Base-by-base conservation (phyloP, 192 early-diverging fungal genomes). In the Backusella circina region DNA sequence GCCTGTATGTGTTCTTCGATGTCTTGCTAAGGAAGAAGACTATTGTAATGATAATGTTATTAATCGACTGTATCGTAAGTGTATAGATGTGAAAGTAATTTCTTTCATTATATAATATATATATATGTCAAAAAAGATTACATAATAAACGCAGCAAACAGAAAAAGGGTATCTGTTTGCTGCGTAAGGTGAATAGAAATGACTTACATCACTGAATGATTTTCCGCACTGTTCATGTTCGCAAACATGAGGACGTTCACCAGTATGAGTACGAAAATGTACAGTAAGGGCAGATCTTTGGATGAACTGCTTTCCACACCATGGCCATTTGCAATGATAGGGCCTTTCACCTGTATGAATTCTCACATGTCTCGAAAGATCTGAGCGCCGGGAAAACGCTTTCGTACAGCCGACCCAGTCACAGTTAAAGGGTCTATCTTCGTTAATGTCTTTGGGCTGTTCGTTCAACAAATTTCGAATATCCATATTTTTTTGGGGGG, bases 251-350 rank as follows among this genome's bases (percentile, higher is more conserved):
- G 91, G 91, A 57, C 87, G 81, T 71, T 90, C 89, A 30, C 91
- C 91, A 67, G 91, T 89, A 75, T 92, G 91, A 13, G 88, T 90
- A 68, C 92, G 90, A 71, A 87, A 84, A 78, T 93, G 92, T 16
- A 93, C 90, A n/a, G 89, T 91, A 65, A 93, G 82, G 71, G 92
- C 92, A 12, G 90, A 91, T 51, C 90, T 87, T 83, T 93, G 92
- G 74, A 93, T 91, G 69, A 93, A 93, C 67, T 89, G 87, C 82
- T 93, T 93, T 77, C 84, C 87, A 77, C 92, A 93, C 67, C 79
- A 85, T 37, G 74, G 71, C 86, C 88, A 88, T 65, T 82, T 73
- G 74, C 91, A 93, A 66, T 80, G 84, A 82, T 89, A 93, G 12
- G 91, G 91, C 76, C 88, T 86, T 71, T 93, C 92, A 64, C 89